Percentiles rank a stretch among this genome's conserved stretches.
Evolutionary conservation across 2,329 filamentous ascomycete species (phyloP).

Genomic region (Thelonectria discophora): DNA sequence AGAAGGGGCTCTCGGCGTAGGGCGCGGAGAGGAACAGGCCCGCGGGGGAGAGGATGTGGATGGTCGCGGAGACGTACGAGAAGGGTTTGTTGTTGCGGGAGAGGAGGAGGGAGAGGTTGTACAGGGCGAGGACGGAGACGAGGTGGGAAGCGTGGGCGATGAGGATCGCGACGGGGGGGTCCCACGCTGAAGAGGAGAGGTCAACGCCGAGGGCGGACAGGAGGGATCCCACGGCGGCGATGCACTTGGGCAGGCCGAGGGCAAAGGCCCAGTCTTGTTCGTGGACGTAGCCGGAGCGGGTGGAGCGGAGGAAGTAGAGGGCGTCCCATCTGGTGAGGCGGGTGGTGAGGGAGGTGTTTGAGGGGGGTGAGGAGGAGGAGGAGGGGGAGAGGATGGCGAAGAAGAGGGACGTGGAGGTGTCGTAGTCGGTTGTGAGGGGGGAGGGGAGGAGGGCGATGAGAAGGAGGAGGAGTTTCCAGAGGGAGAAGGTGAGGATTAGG

Average conservation of each 20-base stretch:
- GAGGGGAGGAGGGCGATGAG: slow-evolving; percentile 62
- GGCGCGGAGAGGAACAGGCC: slow-evolving; percentile 90
- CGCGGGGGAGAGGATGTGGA: slow-evolving; percentile 87
- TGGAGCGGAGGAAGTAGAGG: slow-evolving; percentile 74
- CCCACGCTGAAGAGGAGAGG: slow-evolving; percentile 28
- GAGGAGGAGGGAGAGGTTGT: slow-evolving; percentile 69
- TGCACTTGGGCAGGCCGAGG: slow-evolving; percentile 54
- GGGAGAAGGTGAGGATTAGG: slow-evolving; percentile 55
- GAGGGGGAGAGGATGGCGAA: slow-evolving; percentile 47
- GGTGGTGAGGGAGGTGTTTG: slow-evolving; percentile 58
- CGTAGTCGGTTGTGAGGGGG: slow-evolving; percentile 70
- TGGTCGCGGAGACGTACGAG: slow-evolving; percentile 72
- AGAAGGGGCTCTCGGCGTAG: slow-evolving; percentile 83
- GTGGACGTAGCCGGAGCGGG: slow-evolving; percentile 71
- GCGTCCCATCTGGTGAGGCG: slow-evolving; percentile 82
- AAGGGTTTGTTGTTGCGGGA: slow-evolving; percentile 58
- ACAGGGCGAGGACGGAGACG: slow-evolving; percentile 76
- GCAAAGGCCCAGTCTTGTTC: slow-evolving; percentile 92
- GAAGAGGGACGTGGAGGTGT: slow-evolving; percentile 74
- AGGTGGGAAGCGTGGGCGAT: slow-evolving; percentile 81
- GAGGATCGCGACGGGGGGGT: slow-evolving; percentile 66
- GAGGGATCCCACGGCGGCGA: slow-evolving; percentile 47
- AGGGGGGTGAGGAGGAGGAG: slow-evolving; percentile 49
- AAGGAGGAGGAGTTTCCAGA: slow-evolving; percentile 76
- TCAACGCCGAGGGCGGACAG: slow-evolving; percentile 29